phyloP scores from a whole-genome alignment of 2,329 filamentous ascomycete species.

The Epichloe brachyelytri region DNA sequence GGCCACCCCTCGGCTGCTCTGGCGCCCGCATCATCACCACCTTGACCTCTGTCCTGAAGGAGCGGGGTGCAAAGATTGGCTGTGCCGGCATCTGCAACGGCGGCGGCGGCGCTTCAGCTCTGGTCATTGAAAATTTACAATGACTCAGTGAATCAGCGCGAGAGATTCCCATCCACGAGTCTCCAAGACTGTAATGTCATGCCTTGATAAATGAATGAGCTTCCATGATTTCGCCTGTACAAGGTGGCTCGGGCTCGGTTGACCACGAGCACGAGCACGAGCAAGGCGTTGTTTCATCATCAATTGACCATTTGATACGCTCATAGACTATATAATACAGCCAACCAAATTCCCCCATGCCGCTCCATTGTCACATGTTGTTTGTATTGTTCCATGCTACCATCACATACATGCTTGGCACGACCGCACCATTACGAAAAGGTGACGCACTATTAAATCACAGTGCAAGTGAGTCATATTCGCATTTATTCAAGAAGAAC shows the following conservation, averaged over 20 bases:
- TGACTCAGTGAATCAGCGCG: slow-evolving; percentile 31
- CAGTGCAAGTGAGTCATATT: neutral
- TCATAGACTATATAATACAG: neutral
- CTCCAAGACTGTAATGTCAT: slow-evolving; percentile 5
- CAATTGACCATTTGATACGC: neutral
- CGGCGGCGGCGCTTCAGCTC: slow-evolving; percentile 83
- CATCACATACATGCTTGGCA: no score
- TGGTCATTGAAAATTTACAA: slow-evolving; percentile 71
- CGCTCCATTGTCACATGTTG: no score
- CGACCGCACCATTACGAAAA: no score
- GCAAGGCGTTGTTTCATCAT: neutral
- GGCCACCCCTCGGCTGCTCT: slow-evolving; percentile 86
- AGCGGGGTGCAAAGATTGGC: slow-evolving; percentile 89
- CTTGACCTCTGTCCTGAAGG: slow-evolving; percentile 72
- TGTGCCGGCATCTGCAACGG: slow-evolving; percentile 96
- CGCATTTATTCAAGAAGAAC: neutral
- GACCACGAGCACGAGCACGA: neutral
- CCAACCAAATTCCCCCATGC: no score
- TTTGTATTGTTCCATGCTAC: no score
- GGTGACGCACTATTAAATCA: no score
- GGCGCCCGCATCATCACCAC: slow-evolving; percentile 91
- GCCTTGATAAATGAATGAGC: neutral
- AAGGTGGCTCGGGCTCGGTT: neutral
- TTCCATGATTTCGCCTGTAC: neutral
- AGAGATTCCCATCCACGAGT: neutral